Evolutionary conservation across 176 grass and related monocot species (phyloP).

Genomic region (barley (Hordeum vulgare)): DNA sequence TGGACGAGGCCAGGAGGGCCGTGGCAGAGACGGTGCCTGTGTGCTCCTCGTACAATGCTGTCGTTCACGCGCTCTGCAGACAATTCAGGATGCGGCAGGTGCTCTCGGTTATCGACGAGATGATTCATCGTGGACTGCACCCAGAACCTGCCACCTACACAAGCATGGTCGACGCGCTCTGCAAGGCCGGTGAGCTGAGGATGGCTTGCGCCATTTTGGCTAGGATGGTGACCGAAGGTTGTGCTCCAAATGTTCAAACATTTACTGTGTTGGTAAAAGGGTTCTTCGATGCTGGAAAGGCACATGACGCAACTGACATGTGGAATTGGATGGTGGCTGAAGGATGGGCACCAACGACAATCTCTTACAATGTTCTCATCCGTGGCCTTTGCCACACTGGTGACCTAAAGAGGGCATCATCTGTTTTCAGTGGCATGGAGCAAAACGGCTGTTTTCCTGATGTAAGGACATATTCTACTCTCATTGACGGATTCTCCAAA

Average conservation of each 20-base stretch:
- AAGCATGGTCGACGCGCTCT: conserved; percentile 45
- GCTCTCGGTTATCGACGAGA: conserved; percentile 48
- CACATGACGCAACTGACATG: conserved; percentile 46
- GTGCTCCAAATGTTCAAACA: conserved; percentile 52
- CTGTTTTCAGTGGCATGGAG: conserved; percentile 47
- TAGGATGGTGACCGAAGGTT: conserved; percentile 62
- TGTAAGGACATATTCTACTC: conserved; percentile 54
- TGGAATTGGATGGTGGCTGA: conserved; percentile 74
- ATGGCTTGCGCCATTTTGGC: conserved; percentile 55
- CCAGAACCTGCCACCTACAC: conserved; percentile 69
- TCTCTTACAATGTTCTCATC: conserved; percentile 79
- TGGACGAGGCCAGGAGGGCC: conserved; percentile 54
- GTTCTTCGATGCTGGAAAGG: conserved; percentile 37
- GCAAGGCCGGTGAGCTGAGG: conserved; percentile 40
- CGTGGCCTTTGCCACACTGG: conserved; percentile 53
- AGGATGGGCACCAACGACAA: conserved; percentile 41
- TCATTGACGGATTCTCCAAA: conserved; percentile 78
- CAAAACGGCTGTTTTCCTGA: conserved; percentile 43
- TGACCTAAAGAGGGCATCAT: conserved; percentile 36
- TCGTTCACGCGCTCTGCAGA: conserved; percentile 42
- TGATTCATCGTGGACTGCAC: conserved; percentile 31
- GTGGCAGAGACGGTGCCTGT: conserved; percentile 23
- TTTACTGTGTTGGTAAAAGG: conserved; percentile 54
- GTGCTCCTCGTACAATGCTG: conserved; percentile 46
- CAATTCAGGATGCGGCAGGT: conserved; percentile 44